Conservation (phyloP, 2,329 filamentous ascomycete species). For the Arthrobotrys musiformis region DNA sequence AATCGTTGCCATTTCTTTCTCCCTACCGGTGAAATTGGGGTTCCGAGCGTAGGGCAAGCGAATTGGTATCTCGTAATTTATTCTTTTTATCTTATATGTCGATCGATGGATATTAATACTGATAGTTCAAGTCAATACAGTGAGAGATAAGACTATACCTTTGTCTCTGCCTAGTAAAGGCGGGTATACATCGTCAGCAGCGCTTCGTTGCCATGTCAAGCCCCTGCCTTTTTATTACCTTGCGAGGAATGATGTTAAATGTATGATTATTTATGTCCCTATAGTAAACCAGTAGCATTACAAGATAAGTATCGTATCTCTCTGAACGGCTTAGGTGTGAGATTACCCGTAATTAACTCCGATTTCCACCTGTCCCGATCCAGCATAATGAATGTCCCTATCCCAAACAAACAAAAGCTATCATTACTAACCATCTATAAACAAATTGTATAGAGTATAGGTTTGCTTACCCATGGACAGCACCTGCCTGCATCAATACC, state of each 20-base stretch:
- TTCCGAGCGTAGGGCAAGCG: background rate
- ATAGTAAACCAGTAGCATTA: too few species aligned
- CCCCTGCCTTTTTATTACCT: background rate
- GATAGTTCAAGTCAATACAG: background rate
- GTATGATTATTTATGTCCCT: background rate
- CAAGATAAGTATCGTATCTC: too few species aligned
- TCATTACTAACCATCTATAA: background rate
- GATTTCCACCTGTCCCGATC: background rate
- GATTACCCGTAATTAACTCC: background rate
- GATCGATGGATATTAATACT: background rate
- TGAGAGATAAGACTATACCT: background rate
- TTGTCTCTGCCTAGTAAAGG: background rate
- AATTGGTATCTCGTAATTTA: background rate
- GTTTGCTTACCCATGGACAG: background rate
- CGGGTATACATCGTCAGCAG: background rate
- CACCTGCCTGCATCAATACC: background rate
- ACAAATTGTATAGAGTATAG: background rate
- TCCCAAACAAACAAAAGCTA: background rate
- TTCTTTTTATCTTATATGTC: slow-evolving; percentile 1
- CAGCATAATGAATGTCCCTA: slow-evolving; percentile 2
- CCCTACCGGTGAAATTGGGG: background rate
- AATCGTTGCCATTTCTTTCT: background rate
- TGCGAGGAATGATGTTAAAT: background rate
- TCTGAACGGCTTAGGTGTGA: too few species aligned
- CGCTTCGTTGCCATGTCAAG: background rate